Base-by-base conservation (phyloP, 352 stramenopile genomes). In the Pythium apleroticum region DNA sequence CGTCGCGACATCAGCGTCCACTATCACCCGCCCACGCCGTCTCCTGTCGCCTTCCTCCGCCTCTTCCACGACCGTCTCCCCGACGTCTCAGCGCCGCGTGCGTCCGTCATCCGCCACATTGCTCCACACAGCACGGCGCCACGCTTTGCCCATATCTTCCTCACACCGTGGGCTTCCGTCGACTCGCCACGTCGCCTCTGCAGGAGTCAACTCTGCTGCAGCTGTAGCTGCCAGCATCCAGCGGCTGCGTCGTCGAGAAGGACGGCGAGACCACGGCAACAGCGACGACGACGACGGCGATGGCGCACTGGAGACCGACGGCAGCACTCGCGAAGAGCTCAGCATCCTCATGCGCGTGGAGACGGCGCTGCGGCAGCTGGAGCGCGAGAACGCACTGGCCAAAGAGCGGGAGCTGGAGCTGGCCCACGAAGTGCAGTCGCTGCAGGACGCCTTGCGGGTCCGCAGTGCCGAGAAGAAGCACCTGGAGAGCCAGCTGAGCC, bases 311-410 rank as follows among this genome's bases (percentile, higher is more conserved):
- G 46, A 33, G 46, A 31, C 46, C 39, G 9, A 57, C 39, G 66
- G 64, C 52, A 22, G 75, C 67, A 28, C 71, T 62, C 71, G 62
- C 33, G 33, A 74, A 75, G 76, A 84, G 59, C 70, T 92, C 12
- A 74, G 80, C 60, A 92, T 94, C 55, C 69, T 94, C 25, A 68
- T 82, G 57, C 83, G 85, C 52, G 83, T 92, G 9, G 85, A 93
- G 56, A 57, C 69, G 15, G 81, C 83, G 22, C 66, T 93, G n/a
- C 83, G 84, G 19, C 76, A 88, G 19, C 72, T 93, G 30, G 85
- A 93, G 41, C 66, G 76, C 0, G 84, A 93, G 35, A 93, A 93
- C 45, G 80, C 75, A 1, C 60, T 72, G 28, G 68, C 72, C 15
- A 77, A 80, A 56, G 62, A 80, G 28, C 79, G 81, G 2, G 84